phyloP scores from a whole-genome alignment of 2,329 filamentous ascomycete genomes.

The Aspergillus ruber region DNA sequence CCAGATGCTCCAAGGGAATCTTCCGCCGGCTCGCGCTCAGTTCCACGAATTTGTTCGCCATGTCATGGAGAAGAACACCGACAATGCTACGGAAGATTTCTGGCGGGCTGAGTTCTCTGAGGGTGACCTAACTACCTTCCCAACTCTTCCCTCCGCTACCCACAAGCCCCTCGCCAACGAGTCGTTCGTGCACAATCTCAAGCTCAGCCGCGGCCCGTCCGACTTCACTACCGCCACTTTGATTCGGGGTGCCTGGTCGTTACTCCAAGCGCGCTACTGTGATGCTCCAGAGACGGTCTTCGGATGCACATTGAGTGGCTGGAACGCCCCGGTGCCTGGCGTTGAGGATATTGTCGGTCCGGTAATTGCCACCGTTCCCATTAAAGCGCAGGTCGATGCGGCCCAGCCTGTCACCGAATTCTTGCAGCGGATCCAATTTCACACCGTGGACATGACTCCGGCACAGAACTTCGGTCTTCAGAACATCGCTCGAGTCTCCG shows the following conservation, averaged over 20 bases:
- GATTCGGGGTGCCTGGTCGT: constrained; percentile 38
- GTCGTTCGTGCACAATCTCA: background rate
- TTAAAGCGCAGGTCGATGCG: constrained; percentile 27
- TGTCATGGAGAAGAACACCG: constrained; percentile 30
- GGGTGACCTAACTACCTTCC: constrained; percentile 38
- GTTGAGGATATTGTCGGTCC: constrained; percentile 41
- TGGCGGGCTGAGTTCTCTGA: constrained; percentile 39
- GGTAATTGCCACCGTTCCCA: constrained; percentile 38
- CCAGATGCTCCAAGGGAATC: constrained; percentile 2
- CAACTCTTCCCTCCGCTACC: constrained; percentile 26
- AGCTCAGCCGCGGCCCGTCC: background rate
- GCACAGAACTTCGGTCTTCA: constrained; percentile 52
- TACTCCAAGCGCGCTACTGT: constrained; percentile 33
- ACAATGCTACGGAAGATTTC: constrained; percentile 30
- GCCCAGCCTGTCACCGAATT: constrained; percentile 39
- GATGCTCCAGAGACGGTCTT: constrained; percentile 36
- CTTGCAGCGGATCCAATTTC: constrained; percentile 48
- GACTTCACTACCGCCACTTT: constrained; percentile 35
- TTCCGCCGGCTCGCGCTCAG: constrained; percentile 14
- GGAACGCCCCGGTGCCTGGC: constrained; percentile 32
- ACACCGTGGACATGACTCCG: constrained; percentile 48
- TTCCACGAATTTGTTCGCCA: constrained; percentile 37
- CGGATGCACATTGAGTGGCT: constrained; percentile 39
- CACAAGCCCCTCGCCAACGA: constrained; percentile 11
- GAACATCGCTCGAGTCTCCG: constrained; percentile 44